A percentile compares a stretch with the other conserved stretches of the same genome.
These are phyloP conservation scores for Tarenaya hassleriana DNA, from an alignment of 345 rosid genomes.

Conservation along the genomic window DNA sequence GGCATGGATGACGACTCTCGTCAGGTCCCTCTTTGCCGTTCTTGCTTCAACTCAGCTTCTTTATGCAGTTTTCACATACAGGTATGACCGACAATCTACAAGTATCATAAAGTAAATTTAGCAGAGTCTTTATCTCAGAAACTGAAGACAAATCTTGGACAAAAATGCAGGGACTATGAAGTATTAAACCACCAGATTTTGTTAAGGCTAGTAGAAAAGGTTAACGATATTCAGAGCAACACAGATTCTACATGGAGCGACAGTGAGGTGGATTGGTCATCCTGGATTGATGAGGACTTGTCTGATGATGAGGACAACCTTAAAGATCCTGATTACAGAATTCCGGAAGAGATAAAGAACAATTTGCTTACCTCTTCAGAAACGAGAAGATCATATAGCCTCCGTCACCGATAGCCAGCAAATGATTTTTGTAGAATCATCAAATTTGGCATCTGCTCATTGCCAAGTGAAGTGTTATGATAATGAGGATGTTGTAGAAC, in stretches of 20 bases:
- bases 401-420: slow-evolving; percentile 24
- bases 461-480: no score
- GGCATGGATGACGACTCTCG: slow-evolving; percentile 34
- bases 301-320: slow-evolving; percentile 43
- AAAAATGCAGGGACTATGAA: slow-evolving; percentile 61
- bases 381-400: slow-evolving; percentile 18
- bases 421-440: no score
- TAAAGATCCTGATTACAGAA: slow-evolving; percentile 51
- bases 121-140: slow-evolving; percentile 1
- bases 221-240: slow-evolving; percentile 43
- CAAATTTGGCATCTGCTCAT: no score
- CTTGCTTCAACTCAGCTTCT: slow-evolving; percentile 49
- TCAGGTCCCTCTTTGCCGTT: slow-evolving; percentile 38
- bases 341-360: slow-evolving; percentile 39
- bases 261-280: slow-evolving; percentile 49
- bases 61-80: slow-evolving; percentile 59
- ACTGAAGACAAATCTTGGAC: background rate
- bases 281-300: slow-evolving; percentile 58
- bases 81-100: slow-evolving; percentile 30
- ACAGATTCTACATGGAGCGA: slow-evolving; percentile 34
- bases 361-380: slow-evolving; percentile 20
- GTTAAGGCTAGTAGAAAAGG: slow-evolving; percentile 47
- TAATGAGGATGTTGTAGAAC: no score
- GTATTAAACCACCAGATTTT: slow-evolving; percentile 60
- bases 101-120: background rate